Base-by-base conservation (phyloP, 2,329 filamentous ascomycete genomes). In the Botrytis aclada region DNA sequence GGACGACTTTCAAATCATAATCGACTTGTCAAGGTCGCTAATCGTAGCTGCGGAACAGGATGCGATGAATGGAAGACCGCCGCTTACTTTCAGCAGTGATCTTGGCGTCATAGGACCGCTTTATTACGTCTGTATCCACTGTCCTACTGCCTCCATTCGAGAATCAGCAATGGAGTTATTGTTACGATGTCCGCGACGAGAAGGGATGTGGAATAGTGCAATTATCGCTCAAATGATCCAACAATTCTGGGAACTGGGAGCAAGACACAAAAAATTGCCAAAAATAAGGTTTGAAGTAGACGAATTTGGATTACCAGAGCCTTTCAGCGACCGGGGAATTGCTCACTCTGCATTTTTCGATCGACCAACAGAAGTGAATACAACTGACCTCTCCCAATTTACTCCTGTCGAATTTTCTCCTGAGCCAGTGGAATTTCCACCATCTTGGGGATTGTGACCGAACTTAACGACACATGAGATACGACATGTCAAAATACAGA, bases 361-460 rank as follows among this genome's bases (percentile, higher is more conserved):
- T 29, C 51, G 51, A 29, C n/a, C 51, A 56, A 56, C 51, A 56
- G 51, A 29, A 29, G n/a, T 56, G 6, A 8, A 56, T 4, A 29
- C 14, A 29, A 8, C 51, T 29, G 51, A 18, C n/a, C 51, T 56
- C 51, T 56, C 14, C n/a, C n/a, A 56, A 56, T 18, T 3, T 9
- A 56, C 51, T 18, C 3, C 51, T 56, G 3, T 14, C 1, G 14
- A 18, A 0, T 0, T 4, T 29, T 32, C n/a, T 2, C n/a, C n/a
- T 29, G 3, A 3, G 51, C 51, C 16, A 56, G 3, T 32, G 51
- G 8, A n/a, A 9, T 32, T 9, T 29, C 51, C 3, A 18, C 0
- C n/a, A 2, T 56, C 3, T 18, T 56, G n/a, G 51, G 16, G 3
- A 56, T 18, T 29, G 1, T 56, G n/a, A 2, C 14, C 51, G 51